Evolutionary conservation across 2,329 filamentous ascomycete genomes (phyloP), one percentile per base, ranked within the genome.

Genomic region (Didymella lethalis): DNA sequence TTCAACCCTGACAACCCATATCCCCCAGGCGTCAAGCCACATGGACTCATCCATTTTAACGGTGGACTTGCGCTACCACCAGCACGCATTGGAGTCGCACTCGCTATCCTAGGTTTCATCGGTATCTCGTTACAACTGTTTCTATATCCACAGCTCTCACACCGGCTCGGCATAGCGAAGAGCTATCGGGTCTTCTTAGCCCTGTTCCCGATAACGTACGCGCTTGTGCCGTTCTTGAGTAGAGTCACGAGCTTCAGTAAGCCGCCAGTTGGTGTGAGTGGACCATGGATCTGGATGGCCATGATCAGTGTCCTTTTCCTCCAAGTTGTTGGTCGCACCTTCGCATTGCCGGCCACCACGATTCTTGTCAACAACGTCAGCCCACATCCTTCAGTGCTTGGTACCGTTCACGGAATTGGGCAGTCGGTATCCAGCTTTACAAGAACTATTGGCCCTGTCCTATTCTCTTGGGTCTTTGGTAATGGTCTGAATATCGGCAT

Each of bases 391-490:
- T 80, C 75, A 18, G 80, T 86, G 0, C 70, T 87, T 1, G 84
- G 85, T 0, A 87, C 84, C 0, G 77, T 87, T 0, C 85, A 88
- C 64, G 85, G 85, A 0, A 75, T 87, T 4, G 85, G 83, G 0
- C 86, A 89, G 75, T 88, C 83, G 48, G 83, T 85, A 0, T 84
- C 82, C 50, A 87, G 84, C 63, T 80, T 85, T 0, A 84, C 85
- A 2, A 76, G 86, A 16, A 89, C 87, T 0, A 64, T 89, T 11
- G 87, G 87, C 0, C 88, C 87, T 0, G 77, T 88, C 11, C 49
- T 88, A 14, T 83, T 85, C n/a, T 86, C 86, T 0, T 84, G 82
- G 66, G 66, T 88, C 1, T 90, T 88, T 63, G 88, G 87, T 0
- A 70, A 81, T 10, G 87, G 88, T 0, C 69, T 90, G 23, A 80